Percentiles rank a stretch among this genome's conserved stretches.
phyloP scores from a whole-genome alignment of 1,284 basidiomycete genomes.

The Ustilago esculenta region DNA sequence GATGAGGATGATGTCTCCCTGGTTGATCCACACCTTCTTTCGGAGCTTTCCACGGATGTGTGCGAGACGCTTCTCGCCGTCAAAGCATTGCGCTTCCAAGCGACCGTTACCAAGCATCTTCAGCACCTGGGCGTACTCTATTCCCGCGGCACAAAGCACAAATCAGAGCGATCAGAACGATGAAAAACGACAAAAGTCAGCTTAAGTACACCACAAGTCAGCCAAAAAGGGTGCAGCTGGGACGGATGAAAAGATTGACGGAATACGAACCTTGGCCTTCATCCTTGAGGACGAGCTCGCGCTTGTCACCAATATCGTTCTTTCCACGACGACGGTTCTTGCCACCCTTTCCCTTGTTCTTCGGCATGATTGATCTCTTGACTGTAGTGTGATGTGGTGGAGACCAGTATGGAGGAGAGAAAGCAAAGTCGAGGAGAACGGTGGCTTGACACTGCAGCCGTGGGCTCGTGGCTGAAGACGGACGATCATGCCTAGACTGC shows the following conservation, averaged over 20 bases:
- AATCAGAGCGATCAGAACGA: background rate
- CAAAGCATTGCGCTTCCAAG: constrained; percentile 95
- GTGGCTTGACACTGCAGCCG: too few species aligned
- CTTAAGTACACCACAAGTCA: background rate
- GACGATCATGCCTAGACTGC: too few species aligned
- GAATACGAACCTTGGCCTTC: constrained; percentile 81
- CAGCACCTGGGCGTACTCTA: constrained; percentile 95
- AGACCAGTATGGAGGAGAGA: constrained; percentile 3
- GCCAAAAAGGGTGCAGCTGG: too few species aligned
- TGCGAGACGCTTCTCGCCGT: constrained; percentile 95
- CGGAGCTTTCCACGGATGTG: constrained; percentile 99
- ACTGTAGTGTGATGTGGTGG: background rate
- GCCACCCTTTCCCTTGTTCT: constrained; percentile 79
- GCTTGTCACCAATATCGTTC: constrained; percentile 98
- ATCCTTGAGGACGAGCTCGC: constrained; percentile 97
- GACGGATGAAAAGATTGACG: background rate
- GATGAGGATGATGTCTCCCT: constrained; percentile 95
- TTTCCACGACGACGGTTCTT: constrained; percentile 99
- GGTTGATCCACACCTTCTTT: constrained; percentile 99
- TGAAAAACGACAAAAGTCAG: background rate
- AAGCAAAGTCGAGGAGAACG: background rate
- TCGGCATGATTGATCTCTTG: constrained; percentile 37
- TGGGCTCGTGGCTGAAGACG: too few species aligned
- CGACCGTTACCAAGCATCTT: constrained; percentile 99
- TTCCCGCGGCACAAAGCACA: background rate